Evolutionary conservation across 768 basidiomycete species (phyloP), one percentile per base, ranked within the genome.

Genomic region (Boletus pseudo-olivaceus): DNA sequence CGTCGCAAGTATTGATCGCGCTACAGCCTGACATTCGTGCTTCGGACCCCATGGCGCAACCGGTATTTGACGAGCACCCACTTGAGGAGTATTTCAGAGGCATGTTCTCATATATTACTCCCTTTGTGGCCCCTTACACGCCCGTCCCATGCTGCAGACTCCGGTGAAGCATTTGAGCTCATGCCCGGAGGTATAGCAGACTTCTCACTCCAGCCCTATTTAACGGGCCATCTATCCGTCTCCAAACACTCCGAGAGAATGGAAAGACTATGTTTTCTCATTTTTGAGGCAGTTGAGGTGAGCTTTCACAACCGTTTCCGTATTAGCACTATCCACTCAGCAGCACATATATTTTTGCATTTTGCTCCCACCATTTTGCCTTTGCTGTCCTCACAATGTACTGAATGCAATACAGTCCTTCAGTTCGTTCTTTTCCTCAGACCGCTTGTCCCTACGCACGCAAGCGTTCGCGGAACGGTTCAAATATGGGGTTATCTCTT

Each of bases 401-500:
- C 55, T 51, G 47, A 33, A 53, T 57, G 38, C 49, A 23, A 54
- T 53, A 38, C 61, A 81, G 80, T 60, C 73, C 33, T 57, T 80
- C 17, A 56, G 71, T 54, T 67, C 75, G 30, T 51, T 75, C 30
- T 70, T 80, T 34, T 50, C 57, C 39, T 68, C 75, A 6, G 65
- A 71, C 39, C 65, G 72, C 33, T 58, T 67, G 9, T 62, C 76
- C 26, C 68, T 59, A 54, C 67, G 73, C 7, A 67, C 76, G 4
- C 78, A 71, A 57, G 76, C 78, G 19, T 87, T 90, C 61, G 80
- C 82, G 9, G 89, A 92, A 70, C 85, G 80, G 39, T 90, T 92
- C 81, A 90, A 90, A 67, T 91, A 90, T 77, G 82, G 82, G 55
- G 81, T 91, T 4, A 90, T 91, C 55, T 89, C 89, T 4, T 90